These are phyloP conservation scores for Picochlorum sp. DNA, from an alignment of 139 green algal genomes.

Conservation along the genomic window DNA sequence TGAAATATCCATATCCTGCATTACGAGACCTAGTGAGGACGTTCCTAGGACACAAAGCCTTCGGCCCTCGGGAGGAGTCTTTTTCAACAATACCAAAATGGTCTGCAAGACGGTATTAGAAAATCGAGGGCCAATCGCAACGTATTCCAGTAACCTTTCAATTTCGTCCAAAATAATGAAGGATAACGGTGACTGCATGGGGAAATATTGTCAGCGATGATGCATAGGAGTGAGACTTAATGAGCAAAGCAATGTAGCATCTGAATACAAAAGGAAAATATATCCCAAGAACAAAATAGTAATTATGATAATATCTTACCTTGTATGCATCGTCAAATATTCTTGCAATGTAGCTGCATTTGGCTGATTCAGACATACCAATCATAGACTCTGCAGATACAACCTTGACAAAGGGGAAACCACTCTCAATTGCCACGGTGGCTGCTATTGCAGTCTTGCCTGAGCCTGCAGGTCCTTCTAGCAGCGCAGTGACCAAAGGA, in stretches of 20 bases:
- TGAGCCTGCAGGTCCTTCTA: slow-evolving; percentile 73
- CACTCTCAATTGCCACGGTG: slow-evolving; percentile 65
- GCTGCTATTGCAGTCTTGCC: slow-evolving; percentile 94
- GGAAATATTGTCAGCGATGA: no score
- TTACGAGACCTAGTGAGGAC: slow-evolving; percentile 33
- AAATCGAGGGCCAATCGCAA: slow-evolving; percentile 92
- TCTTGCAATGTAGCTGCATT: slow-evolving; percentile 61
- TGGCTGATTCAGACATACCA: slow-evolving; percentile 72
- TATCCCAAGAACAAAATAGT: not conserved
- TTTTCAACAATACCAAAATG: slow-evolving; percentile 91
- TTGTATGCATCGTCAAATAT: slow-evolving; percentile 94
- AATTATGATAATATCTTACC: slow-evolving; percentile 6
- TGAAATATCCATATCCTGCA: slow-evolving; percentile 58
- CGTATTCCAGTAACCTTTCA: slow-evolving; percentile 95
- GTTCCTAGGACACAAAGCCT: slow-evolving; percentile 82
- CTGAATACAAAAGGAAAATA: not conserved
- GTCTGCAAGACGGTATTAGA: slow-evolving; percentile 89
- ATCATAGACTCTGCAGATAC: slow-evolving; percentile 78
- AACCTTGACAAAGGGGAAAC: slow-evolving; percentile 92
- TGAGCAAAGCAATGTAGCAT: slow-evolving; percentile 4
- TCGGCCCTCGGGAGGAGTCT: slow-evolving; percentile 67
- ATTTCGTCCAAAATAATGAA: slow-evolving; percentile 96
- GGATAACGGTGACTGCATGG: slow-evolving; percentile 64
- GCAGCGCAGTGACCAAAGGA: slow-evolving; percentile 72
- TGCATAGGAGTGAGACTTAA: not conserved